Percentiles rank a stretch among this genome's conserved stretches.
Conservation (phyloP, 345 rosid genomes). For the Dipteronia dyeriana region DNA sequence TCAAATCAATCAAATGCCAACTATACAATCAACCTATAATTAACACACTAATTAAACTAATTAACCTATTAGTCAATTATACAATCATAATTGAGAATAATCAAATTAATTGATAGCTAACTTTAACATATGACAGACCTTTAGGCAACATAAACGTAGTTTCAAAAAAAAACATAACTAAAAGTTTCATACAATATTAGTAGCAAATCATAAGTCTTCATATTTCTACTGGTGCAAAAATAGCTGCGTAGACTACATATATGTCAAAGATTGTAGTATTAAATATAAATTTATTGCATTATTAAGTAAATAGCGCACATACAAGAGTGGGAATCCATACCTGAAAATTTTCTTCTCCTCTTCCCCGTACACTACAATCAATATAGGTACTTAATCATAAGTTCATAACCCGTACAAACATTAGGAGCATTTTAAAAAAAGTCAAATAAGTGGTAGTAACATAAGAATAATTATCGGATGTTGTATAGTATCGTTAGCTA, state of each 20-base stretch:
- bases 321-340: slow-evolving; percentile 16
- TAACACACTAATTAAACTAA: too few species aligned
- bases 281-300: neutral
- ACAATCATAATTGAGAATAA: too few species aligned
- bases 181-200: too few species aligned
- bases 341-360: slow-evolving; percentile 30
- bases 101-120: too few species aligned
- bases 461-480: neutral
- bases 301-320: neutral
- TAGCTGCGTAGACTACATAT: neutral
- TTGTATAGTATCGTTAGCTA: neutral
- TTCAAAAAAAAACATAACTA: too few species aligned
- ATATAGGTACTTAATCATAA: neutral
- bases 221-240: neutral
- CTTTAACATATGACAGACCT: too few species aligned
- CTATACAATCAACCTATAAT: too few species aligned
- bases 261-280: neutral
- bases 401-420: neutral
- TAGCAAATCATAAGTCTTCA: neutral
- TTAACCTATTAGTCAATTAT: too few species aligned
- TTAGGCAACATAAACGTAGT: neutral
- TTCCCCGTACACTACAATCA: slow-evolving; percentile 43
- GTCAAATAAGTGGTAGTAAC: neutral
- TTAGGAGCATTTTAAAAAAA: neutral
- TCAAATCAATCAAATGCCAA: too few species aligned